Percentiles rank a stretch among this genome's conserved stretches.
phyloP scores from a whole-genome alignment of 2,329 filamentous ascomycete species.

The Hypoxylon sp. region DNA sequence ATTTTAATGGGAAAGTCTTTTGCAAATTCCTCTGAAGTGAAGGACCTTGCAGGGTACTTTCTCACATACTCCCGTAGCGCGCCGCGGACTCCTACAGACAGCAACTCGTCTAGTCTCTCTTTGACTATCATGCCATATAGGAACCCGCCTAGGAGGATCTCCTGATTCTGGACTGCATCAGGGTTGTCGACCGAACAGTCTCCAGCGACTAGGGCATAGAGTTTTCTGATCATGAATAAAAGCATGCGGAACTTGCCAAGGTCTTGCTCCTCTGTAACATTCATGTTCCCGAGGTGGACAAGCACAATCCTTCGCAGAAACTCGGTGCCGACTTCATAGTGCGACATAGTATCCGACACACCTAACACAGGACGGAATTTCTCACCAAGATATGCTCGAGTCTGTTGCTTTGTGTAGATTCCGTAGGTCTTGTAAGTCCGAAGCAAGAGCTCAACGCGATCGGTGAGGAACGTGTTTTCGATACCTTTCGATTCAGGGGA shows the following conservation, averaged over 20 bases:
- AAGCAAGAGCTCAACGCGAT: slow-evolving; percentile 90
- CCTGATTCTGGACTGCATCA: slow-evolving; percentile 95
- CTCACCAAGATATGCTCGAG: slow-evolving; percentile 85
- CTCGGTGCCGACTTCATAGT: slow-evolving; percentile 91
- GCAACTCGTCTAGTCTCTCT: slow-evolving; percentile 91
- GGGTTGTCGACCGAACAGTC: slow-evolving; percentile 96
- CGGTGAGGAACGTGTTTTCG: slow-evolving; percentile 91
- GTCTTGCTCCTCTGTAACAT: slow-evolving; percentile 87
- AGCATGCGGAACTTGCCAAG: slow-evolving; percentile 94
- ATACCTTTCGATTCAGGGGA: slow-evolving; percentile 79
- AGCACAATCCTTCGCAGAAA: slow-evolving; percentile 91
- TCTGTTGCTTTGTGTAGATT: slow-evolving; percentile 84
- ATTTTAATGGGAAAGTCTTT: slow-evolving; percentile 84
- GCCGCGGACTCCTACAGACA: slow-evolving; percentile 67
- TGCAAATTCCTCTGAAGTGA: slow-evolving; percentile 81
- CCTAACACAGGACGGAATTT: slow-evolving; percentile 92
- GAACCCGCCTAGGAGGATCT: slow-evolving; percentile 92
- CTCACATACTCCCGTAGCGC: slow-evolving; percentile 70
- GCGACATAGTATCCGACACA: slow-evolving; percentile 83
- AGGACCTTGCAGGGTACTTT: slow-evolving; percentile 72
- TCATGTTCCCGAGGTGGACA: slow-evolving; percentile 87
- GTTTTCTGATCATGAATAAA: slow-evolving; percentile 95
- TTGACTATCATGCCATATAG: slow-evolving; percentile 96
- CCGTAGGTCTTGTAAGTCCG: slow-evolving; percentile 94
- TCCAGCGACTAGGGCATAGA: slow-evolving; percentile 92